Percentiles rank a stretch among this genome's conserved stretches.
These are phyloP conservation scores for Rhynchosporium agropyri DNA, from an alignment of 2,329 filamentous ascomycete genomes.

Conservation along the genomic window DNA sequence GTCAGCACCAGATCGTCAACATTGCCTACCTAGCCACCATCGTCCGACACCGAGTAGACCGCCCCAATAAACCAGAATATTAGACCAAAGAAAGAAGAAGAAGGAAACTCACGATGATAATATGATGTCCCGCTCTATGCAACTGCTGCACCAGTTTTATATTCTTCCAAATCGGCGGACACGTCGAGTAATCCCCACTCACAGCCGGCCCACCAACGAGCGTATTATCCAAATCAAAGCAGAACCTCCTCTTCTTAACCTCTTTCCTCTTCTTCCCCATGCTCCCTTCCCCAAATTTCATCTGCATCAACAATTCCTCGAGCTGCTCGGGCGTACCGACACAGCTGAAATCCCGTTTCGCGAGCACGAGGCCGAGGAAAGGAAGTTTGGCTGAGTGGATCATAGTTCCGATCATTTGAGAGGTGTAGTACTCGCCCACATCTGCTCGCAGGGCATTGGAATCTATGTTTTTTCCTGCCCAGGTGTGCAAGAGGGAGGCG, in stretches of 20 bases:
- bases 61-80: background rate
- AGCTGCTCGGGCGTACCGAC: constrained; percentile 19
- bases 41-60: no score
- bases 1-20: background rate
- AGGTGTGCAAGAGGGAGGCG: background rate
- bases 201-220: constrained; percentile 38
- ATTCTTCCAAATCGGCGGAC: constrained; percentile 23
- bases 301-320: constrained; percentile 36
- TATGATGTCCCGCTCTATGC: constrained; percentile 19
- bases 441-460: background rate
- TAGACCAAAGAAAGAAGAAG: background rate
- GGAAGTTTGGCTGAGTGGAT: constrained; percentile 12
- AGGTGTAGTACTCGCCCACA: constrained; percentile 19
- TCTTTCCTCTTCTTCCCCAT: constrained; percentile 28
- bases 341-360: constrained; percentile 19
- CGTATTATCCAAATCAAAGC: constrained; percentile 42
- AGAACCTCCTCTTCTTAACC: constrained; percentile 40
- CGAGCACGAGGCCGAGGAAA: constrained; percentile 10
- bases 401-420: constrained; percentile 20
- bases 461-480: constrained; percentile 18
- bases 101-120: constrained; percentile 17
- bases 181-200: constrained; percentile 18
- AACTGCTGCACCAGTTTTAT: constrained; percentile 21
- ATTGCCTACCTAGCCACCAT: no score
- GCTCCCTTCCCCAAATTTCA: constrained; percentile 29